phyloP scores from a whole-genome alignment of 345 rosid genomes.

The Sisymbrium irio region DNA sequence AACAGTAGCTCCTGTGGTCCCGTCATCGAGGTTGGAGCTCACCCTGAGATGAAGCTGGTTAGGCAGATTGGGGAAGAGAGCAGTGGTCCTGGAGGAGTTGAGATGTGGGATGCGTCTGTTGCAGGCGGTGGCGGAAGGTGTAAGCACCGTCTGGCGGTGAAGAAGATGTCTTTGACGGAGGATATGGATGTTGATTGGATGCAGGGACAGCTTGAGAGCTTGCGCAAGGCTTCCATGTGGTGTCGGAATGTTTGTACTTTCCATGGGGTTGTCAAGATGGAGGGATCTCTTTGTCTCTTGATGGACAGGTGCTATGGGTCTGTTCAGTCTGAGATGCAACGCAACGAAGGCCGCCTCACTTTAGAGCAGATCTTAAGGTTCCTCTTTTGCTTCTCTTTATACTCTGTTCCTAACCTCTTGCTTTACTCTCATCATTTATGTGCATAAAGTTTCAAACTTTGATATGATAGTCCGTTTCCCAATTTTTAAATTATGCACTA shows the following conservation, averaged over 20 bases:
- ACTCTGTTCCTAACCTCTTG: neutral
- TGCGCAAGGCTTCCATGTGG: constrained; percentile 83
- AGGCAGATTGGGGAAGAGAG: constrained; percentile 60
- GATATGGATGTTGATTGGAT: constrained; percentile 82
- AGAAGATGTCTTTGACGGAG: constrained; percentile 63
- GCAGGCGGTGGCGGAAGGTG: constrained; percentile 53
- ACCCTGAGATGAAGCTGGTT: constrained; percentile 62
- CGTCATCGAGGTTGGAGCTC: constrained; percentile 72
- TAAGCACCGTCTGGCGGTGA: constrained; percentile 67
- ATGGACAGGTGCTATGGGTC: constrained; percentile 87
- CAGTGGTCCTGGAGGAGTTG: constrained; percentile 47
- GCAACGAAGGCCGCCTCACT: constrained; percentile 90
- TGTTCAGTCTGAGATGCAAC: constrained; percentile 83
- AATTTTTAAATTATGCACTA: neutral
- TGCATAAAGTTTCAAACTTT: constrained; percentile 11
- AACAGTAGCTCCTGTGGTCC: constrained; percentile 56
- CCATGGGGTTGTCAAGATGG: constrained; percentile 78
- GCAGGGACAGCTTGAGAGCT: constrained; percentile 69
- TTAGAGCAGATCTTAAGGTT: constrained; percentile 96
- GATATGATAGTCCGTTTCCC: neutral
- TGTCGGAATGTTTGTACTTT: constrained; percentile 90
- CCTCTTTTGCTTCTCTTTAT: neutral
- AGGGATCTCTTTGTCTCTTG: constrained; percentile 60
- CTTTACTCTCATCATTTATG: neutral
- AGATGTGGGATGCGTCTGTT: constrained; percentile 72